Percentiles rank a stretch among this genome's conserved stretches.
These are phyloP conservation scores for Penicilliopsis zonata DNA, from an alignment of 495 filamentous ascomycete genomes.

Conservation along the genomic window DNA sequence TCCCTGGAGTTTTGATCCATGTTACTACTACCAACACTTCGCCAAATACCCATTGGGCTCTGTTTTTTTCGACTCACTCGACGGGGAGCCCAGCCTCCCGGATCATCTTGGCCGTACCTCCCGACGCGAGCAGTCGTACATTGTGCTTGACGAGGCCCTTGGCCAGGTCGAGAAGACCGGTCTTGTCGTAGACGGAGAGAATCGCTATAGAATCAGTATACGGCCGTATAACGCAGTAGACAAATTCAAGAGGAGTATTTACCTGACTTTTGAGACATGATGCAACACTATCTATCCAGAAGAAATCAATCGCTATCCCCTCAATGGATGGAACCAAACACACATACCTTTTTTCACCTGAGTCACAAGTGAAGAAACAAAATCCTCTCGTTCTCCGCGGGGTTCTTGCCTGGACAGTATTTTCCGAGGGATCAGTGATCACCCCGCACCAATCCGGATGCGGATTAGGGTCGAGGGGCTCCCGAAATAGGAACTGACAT, in stretches of 20 bases:
- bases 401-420: neutral
- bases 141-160: slow-evolving; percentile 86
- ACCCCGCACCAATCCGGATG: slow-evolving; percentile 2
- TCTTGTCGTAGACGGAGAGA: slow-evolving; percentile 97
- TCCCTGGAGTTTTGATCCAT: slow-evolving; percentile 42
- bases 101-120: slow-evolving; percentile 89
- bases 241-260: too few species aligned
- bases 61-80: slow-evolving; percentile 46
- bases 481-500: too few species aligned
- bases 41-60: slow-evolving; percentile 4
- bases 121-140: slow-evolving; percentile 85
- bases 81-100: slow-evolving; percentile 89
- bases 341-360: neutral
- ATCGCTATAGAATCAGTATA: slow-evolving; percentile 47
- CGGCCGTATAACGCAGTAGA: too few species aligned
- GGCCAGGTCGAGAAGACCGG: slow-evolving; percentile 86
- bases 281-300: slow-evolving; percentile 10
- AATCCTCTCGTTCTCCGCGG: slow-evolving; percentile 1
- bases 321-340: slow-evolving; percentile 3
- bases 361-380: neutral
- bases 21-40: neutral
- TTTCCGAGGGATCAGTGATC: neutral
- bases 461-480: neutral
- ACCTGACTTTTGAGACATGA: slow-evolving; percentile 35
- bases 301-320: slow-evolving; percentile 3